Percentiles rank a stretch among this genome's conserved stretches.
Conservation (phyloP, 2,329 filamentous ascomycete species). For the Sclerotinia nivalis region DNA sequence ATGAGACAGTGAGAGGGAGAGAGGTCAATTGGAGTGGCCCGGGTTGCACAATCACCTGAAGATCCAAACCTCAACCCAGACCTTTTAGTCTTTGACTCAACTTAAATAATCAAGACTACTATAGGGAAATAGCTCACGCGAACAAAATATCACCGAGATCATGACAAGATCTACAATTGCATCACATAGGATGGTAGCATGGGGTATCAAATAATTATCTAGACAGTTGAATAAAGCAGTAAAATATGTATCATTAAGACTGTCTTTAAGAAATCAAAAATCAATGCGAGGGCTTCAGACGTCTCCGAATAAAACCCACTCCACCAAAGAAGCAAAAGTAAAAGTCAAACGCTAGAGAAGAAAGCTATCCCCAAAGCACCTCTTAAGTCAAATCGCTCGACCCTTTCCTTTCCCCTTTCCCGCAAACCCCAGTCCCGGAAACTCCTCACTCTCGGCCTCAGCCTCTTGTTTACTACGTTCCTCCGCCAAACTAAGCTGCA, state of each 20-base stretch:
- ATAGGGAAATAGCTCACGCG: neutral
- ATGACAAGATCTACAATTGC: neutral
- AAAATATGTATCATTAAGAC: neutral
- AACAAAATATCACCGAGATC: neutral
- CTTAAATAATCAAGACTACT: no score
- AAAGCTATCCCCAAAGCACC: neutral
- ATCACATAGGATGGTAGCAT: neutral
- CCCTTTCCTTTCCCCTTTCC: slow-evolving; percentile 20
- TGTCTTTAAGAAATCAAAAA: neutral
- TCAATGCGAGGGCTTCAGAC: neutral
- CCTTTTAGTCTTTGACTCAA: neutral
- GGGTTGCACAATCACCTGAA: neutral
- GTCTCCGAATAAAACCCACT: neutral
- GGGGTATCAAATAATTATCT: neutral
- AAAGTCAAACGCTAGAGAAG: neutral
- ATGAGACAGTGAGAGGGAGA: neutral
- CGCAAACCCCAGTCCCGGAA: neutral
- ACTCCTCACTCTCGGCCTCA: slow-evolving; percentile 7
- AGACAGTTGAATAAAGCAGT: neutral
- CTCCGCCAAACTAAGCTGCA: slow-evolving; percentile 61
- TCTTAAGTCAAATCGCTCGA: slow-evolving; percentile 9
- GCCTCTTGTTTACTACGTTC: slow-evolving; percentile 43
- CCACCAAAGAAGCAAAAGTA: neutral
- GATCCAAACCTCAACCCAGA: neutral
- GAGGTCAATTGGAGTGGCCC: neutral